Conservation (phyloP, 2,329 filamentous ascomycete species). For the Talaromyces verruculosus region DNA sequence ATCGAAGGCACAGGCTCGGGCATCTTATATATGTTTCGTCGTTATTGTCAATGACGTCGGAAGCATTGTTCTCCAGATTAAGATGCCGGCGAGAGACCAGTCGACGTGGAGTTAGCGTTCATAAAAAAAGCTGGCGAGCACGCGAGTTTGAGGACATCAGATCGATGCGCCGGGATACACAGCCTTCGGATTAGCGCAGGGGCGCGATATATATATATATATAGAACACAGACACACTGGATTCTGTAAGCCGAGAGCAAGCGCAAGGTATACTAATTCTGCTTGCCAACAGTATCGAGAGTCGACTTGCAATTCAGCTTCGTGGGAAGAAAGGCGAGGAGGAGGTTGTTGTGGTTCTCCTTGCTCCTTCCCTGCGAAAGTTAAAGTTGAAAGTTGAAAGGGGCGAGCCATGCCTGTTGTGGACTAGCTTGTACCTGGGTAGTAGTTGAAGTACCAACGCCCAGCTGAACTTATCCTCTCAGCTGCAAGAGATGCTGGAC, state of each 20-base stretch:
- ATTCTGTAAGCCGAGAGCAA: background rate
- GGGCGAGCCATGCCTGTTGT: background rate
- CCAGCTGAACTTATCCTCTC: background rate
- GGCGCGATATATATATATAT: conserved; percentile 4
- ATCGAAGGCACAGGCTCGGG: conserved; percentile 30
- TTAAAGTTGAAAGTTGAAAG: background rate
- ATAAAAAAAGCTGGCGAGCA: background rate
- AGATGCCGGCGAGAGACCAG: background rate
- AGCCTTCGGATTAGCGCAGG: background rate
- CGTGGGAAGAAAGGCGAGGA: background rate
- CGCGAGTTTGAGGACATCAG: background rate
- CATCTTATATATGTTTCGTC: conserved; percentile 23
- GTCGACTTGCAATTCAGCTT: background rate
- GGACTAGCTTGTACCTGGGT: background rate
- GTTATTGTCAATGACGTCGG: too few species aligned
- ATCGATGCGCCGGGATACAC: background rate
- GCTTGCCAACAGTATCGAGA: background rate
- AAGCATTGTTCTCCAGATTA: background rate
- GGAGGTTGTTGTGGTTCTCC: background rate
- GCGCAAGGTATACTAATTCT: background rate
- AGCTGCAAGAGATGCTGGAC: background rate
- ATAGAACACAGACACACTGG: background rate
- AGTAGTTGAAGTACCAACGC: background rate
- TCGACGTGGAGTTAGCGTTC: background rate
- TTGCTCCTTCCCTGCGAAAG: background rate